Evolutionary conservation across 2,329 filamentous ascomycete species (phyloP).

Genomic region (Diplocarpon mali): DNA sequence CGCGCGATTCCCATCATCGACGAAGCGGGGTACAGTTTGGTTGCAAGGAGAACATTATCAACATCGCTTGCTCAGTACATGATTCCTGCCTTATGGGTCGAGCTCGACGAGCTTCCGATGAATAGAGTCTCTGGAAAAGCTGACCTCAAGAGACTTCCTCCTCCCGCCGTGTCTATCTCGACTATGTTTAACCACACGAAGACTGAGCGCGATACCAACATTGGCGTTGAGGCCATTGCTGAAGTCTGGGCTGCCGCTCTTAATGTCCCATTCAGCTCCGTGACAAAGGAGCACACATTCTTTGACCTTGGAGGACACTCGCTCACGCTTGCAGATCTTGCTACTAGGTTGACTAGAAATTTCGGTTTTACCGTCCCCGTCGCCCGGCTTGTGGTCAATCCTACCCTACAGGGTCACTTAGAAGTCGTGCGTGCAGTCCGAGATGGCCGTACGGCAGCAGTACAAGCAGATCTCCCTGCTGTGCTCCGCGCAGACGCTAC

Average conservation of each 20-base stretch:
- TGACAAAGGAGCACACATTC: slow-evolving; percentile 64
- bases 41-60: slow-evolving; percentile 52
- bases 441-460: slow-evolving; percentile 61
- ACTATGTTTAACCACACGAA: slow-evolving; percentile 29
- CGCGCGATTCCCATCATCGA: slow-evolving; percentile 56
- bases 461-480: slow-evolving; percentile 64
- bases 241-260: slow-evolving; percentile 63
- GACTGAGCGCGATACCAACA: slow-evolving; percentile 46
- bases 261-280: slow-evolving; percentile 47
- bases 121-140: slow-evolving; percentile 72
- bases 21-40: slow-evolving; percentile 59
- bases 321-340: slow-evolving; percentile 63
- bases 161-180: slow-evolving; percentile 44
- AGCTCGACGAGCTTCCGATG: slow-evolving; percentile 59
- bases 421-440: slow-evolving; percentile 59
- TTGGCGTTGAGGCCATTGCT: slow-evolving; percentile 55
- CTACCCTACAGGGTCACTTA: slow-evolving; percentile 63
- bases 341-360: slow-evolving; percentile 54
- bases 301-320: slow-evolving; percentile 76
- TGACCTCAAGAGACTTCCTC: slow-evolving; percentile 59
- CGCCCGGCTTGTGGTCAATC: slow-evolving; percentile 56
- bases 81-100: slow-evolving; percentile 70
- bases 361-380: slow-evolving; percentile 67
- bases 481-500: slow-evolving; percentile 55
- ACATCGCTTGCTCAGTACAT: slow-evolving; percentile 69